Percentiles rank a stretch among this genome's conserved stretches.
These are phyloP conservation scores for Chytridium lagenaria DNA, from an alignment of 371 early-diverging fungal genomes.

Conservation along the genomic window DNA sequence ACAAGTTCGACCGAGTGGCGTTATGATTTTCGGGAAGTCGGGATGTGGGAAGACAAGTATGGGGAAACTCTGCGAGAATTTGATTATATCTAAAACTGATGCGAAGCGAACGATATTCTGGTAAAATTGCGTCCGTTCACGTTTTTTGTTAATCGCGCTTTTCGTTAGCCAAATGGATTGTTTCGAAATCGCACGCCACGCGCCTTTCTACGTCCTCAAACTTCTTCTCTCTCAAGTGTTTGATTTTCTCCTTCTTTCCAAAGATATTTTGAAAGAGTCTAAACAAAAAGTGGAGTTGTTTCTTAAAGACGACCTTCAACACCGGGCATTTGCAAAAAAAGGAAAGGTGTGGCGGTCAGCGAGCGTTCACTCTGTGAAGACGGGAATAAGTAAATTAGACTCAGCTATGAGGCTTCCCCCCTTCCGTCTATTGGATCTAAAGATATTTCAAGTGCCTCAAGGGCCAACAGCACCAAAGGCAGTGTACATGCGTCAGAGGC, in stretches of 20 bases:
- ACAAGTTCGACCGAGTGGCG: neutral
- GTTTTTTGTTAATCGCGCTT: too few relatives aligned
- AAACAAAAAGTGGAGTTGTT: neutral
- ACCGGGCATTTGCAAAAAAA: too few relatives aligned
- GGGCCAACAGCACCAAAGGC: too few relatives aligned
- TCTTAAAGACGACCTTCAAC: neutral
- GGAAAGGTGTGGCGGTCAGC: too few relatives aligned
- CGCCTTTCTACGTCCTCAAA: neutral
- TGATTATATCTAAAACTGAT: neutral
- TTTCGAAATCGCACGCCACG: constrained; percentile 10
- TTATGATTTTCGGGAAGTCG: constrained; percentile 12
- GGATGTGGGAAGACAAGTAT: constrained; percentile 18
- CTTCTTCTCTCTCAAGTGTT: constrained; percentile 2
- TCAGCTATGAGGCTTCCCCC: too few relatives aligned
- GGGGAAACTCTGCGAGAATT: neutral
- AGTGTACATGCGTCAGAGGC: too few relatives aligned
- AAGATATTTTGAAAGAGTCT: neutral
- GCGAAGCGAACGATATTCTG: neutral
- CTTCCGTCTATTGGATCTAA: too few relatives aligned
- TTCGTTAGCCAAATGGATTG: too few relatives aligned
- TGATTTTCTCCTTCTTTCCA: neutral
- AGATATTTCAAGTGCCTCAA: too few relatives aligned
- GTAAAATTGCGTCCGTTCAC: too few relatives aligned
- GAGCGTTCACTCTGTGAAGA: too few relatives aligned
- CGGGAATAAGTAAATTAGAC: too few relatives aligned